phyloP scores from a whole-genome alignment of 2,329 filamentous ascomycete genomes.

The Tolypocladium inflatum region DNA sequence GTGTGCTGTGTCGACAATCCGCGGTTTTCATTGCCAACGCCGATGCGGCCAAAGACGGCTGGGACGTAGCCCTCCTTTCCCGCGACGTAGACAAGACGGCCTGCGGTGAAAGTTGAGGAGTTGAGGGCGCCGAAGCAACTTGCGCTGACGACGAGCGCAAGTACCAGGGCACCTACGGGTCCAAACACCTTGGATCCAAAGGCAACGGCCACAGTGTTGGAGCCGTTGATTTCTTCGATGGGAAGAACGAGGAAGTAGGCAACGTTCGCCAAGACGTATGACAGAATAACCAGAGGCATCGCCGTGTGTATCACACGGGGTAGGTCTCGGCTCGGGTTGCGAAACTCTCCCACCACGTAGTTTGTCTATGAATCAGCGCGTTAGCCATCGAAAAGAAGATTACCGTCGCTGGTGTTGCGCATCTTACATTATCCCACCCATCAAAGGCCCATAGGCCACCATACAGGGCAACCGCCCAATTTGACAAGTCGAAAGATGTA shows the following conservation, averaged over 20 bases:
- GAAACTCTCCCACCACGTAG: slow-evolving; percentile 95
- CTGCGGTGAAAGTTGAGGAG: slow-evolving; percentile 86
- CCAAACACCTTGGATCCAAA: slow-evolving; percentile 91
- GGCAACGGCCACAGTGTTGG: slow-evolving; percentile 91
- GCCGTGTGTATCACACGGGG: slow-evolving; percentile 93
- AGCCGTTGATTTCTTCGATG: slow-evolving; percentile 66
- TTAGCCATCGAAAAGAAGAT: background rate
- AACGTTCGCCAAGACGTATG: slow-evolving; percentile 84
- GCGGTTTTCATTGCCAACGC: slow-evolving; percentile 44
- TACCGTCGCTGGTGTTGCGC: background rate
- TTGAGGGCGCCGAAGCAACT: slow-evolving; percentile 94
- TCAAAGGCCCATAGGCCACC: slow-evolving; percentile 97
- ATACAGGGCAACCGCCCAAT: slow-evolving; percentile 91
- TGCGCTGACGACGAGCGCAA: slow-evolving; percentile 81
- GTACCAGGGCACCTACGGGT: slow-evolving; percentile 66
- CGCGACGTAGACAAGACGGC: slow-evolving; percentile 84
- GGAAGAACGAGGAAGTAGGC: slow-evolving; percentile 93
- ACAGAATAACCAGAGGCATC: slow-evolving; percentile 86
- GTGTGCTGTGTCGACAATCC: slow-evolving; percentile 34
- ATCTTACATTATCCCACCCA: slow-evolving; percentile 91
- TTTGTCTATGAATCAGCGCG: slow-evolving; percentile 57
- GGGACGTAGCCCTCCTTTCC: slow-evolving; percentile 94
- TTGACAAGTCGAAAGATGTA: slow-evolving; percentile 69
- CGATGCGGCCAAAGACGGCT: slow-evolving; percentile 71
- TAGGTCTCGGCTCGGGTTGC: slow-evolving; percentile 80